Conservation (phyloP, 2,329 filamentous ascomycete species). For the Waltergamsia citrina region DNA sequence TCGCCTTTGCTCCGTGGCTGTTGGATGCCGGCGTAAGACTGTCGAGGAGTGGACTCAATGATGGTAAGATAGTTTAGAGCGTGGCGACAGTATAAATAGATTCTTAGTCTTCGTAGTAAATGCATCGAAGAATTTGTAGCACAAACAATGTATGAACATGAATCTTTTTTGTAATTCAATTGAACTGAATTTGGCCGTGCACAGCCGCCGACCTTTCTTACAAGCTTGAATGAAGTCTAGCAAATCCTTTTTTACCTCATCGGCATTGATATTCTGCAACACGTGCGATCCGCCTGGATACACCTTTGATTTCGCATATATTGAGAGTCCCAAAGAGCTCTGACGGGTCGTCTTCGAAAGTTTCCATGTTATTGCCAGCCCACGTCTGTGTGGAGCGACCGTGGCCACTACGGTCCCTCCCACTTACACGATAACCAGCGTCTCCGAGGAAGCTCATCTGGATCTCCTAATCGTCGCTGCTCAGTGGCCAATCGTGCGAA, state of each 20-base stretch:
- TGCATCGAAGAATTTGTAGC: no score
- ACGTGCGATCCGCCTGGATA: constrained; percentile 27
- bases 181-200: no score
- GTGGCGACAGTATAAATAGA: no score
- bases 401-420: constrained; percentile 22
- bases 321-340: constrained; percentile 17
- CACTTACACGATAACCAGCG: constrained; percentile 20
- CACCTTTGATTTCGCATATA: constrained; percentile 26
- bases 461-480: constrained; percentile 18
- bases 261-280: constrained; percentile 22
- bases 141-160: no score
- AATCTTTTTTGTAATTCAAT: no score
- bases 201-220: no score
- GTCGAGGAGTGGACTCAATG: no score
- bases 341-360: constrained; percentile 17
- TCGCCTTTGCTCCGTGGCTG: no score
- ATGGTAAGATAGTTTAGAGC: no score
- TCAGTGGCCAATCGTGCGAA: constrained; percentile 26
- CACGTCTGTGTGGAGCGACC: constrained; percentile 18
- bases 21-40: no score
- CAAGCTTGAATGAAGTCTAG: constrained; percentile 18
- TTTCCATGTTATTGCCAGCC: constrained; percentile 15
- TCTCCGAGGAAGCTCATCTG: constrained; percentile 17
- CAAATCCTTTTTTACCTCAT: constrained; percentile 24
- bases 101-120: no score